These are phyloP conservation scores for Brassica carinata DNA, from an alignment of 345 rosid genomes.

Conservation along the genomic window DNA sequence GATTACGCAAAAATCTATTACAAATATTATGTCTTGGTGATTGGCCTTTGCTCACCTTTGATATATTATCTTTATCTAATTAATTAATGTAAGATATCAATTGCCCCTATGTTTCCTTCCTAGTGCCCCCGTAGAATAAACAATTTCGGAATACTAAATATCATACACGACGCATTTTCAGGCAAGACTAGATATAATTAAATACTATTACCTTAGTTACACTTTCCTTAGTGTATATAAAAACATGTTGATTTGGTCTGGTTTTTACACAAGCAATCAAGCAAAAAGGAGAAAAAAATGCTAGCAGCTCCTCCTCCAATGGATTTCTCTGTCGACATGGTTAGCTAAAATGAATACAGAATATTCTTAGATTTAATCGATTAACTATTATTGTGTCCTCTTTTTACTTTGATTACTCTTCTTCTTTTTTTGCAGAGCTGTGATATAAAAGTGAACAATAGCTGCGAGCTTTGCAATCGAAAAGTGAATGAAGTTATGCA, in stretches of 20 bases:
- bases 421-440: slow-evolving; percentile 17
- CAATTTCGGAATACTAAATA: slow-evolving; percentile 1
- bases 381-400: background rate
- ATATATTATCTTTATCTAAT: background rate
- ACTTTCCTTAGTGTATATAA: slow-evolving; percentile 19
- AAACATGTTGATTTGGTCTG: background rate
- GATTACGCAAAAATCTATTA: too few species aligned
- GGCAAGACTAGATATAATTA: slow-evolving; percentile 10
- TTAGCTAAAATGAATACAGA: slow-evolving; percentile 14
- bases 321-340: slow-evolving; percentile 28
- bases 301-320: slow-evolving; percentile 19
- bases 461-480: slow-evolving; percentile 24
- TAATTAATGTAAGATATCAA: slow-evolving; percentile 5
- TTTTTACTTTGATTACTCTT: background rate
- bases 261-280: background rate
- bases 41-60: background rate
- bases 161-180: slow-evolving; percentile 3
- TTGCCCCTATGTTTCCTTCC: slow-evolving; percentile 5
- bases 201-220: background rate
- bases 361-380: background rate
- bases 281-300: background rate
- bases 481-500: slow-evolving; percentile 36
- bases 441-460: slow-evolving; percentile 34
- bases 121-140: background rate
- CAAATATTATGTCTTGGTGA: background rate